Base-by-base conservation (phyloP, 768 basidiomycete species). In the Hygrocybe punicea region DNA sequence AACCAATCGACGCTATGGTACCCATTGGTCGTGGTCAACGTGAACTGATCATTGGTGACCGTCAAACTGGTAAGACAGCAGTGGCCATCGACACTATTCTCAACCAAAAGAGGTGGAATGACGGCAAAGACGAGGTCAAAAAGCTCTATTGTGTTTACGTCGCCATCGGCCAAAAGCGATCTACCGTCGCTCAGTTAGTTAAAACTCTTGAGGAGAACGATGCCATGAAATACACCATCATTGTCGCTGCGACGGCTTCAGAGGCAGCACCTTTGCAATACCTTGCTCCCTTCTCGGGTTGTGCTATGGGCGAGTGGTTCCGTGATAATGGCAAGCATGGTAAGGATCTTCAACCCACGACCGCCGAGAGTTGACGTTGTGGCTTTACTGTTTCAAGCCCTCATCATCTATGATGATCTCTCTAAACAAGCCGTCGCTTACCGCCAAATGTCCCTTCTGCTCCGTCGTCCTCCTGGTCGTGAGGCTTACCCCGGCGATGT, bases 281-380 rank as follows among this genome's bases (percentile, higher is more conserved):
- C 80, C 91, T 99, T 67, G 97, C 97, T 68, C 97, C 97, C 65
- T 99, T 99, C 93, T 96, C 97, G 65, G 97, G 97, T 62, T 96
- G 93, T 77, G 97, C 97, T 69, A 99, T 99, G 94, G 97, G 97
- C 74, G 97, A 99, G 80, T 99, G 96, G 96, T 99, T 99, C 97
- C 91, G 93, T 78, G 97, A 99, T 80, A 99, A 99, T 75, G 96
- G 94, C 81, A 98, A 96, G 81, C 97, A 99, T 77, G 95, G 89
- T 89, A 67, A 54, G 85, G 65, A 23, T n/a, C 29, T 1, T 47
- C n/a, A 50, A 9, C 16, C 46, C 14, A 33, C 6, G 34, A 3
- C 35, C 61, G 47, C 52, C 47, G 14, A 40, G 68, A 33, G 58
- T 51, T 53, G 39, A 17, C 6, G 7, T 21, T 19, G 14, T 16